phyloP scores from a whole-genome alignment of 257 asterid species.

The Solanum rostratum region DNA sequence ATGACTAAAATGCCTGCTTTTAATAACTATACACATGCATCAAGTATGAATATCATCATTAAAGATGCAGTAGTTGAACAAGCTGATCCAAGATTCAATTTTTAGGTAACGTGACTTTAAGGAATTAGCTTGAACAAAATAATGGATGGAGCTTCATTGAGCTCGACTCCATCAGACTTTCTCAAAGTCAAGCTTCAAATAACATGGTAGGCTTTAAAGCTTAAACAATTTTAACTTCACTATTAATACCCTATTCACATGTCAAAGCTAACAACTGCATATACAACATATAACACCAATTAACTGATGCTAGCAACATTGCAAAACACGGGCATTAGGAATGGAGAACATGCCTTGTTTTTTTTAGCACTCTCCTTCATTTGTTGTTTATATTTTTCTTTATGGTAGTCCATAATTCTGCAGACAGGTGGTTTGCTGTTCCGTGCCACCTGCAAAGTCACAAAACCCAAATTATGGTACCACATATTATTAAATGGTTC shows the following conservation, averaged over 20 bases:
- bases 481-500: neutral
- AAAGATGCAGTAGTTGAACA: neutral
- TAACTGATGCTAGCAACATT: neutral
- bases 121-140: neutral
- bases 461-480: slow-evolving; percentile 6
- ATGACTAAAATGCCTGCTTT: neutral
- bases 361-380: slow-evolving; percentile 43
- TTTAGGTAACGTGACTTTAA: neutral
- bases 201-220: neutral
- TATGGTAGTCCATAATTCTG: slow-evolving; percentile 60
- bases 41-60: neutral
- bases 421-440: slow-evolving; percentile 64
- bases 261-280: neutral
- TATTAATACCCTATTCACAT: neutral
- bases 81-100: neutral
- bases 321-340: neutral
- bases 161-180: neutral
- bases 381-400: slow-evolving; percentile 45
- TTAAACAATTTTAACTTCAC: neutral
- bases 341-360: neutral
- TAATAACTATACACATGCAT: neutral
- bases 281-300: neutral
- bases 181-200: neutral
- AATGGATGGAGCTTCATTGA: neutral
- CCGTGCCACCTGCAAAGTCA: slow-evolving; percentile 52